These are phyloP conservation scores for Apiospora aurea DNA, from an alignment of 2,329 filamentous ascomycete species.

Conservation along the genomic window DNA sequence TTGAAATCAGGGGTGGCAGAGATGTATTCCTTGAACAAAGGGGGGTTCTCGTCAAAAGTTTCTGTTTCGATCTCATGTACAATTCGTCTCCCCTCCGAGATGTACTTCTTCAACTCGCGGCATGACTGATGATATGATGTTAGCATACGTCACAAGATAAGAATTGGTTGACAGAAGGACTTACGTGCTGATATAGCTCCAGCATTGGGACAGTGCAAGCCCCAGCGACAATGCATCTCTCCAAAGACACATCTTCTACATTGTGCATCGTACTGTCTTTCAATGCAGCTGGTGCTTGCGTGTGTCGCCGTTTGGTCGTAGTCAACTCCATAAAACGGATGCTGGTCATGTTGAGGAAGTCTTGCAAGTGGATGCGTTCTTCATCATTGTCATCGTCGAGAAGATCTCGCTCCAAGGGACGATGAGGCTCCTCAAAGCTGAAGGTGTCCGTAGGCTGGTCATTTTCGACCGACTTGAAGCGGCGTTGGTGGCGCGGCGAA, in stretches of 20 bases:
- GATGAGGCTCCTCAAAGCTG: conserved; percentile 50
- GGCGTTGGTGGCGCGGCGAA: conserved; percentile 63
- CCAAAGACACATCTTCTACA: conserved; percentile 66
- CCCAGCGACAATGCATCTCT: conserved; percentile 84
- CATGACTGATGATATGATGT: conserved; percentile 66
- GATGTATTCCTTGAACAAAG: conserved; percentile 90
- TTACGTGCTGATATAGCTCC: conserved; percentile 89
- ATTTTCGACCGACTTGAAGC: conserved; percentile 62
- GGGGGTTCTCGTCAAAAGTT: conserved; percentile 88
- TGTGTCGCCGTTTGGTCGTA: conserved; percentile 93
- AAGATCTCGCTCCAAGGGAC: conserved; percentile 42
- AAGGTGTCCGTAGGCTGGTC: conserved; percentile 53
- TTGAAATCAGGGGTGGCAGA: conserved; percentile 84
- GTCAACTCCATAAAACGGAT: conserved; percentile 98
- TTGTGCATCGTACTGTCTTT: conserved; percentile 51
- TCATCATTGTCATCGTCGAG: conserved; percentile 57
- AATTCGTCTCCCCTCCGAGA: conserved; percentile 88
- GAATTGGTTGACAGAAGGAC: conserved; percentile 32
- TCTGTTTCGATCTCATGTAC: conserved; percentile 91
- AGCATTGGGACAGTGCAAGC: conserved; percentile 93
- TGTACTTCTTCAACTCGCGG: conserved; percentile 95
- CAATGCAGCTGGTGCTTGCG: conserved; percentile 66
- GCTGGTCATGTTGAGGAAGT: conserved; percentile 93
- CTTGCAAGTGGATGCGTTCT: conserved; percentile 80
- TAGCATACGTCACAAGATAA: conserved; percentile 33